phyloP scores from a whole-genome alignment of 768 basidiomycete species.

The Leccinum subtestaceum region DNA sequence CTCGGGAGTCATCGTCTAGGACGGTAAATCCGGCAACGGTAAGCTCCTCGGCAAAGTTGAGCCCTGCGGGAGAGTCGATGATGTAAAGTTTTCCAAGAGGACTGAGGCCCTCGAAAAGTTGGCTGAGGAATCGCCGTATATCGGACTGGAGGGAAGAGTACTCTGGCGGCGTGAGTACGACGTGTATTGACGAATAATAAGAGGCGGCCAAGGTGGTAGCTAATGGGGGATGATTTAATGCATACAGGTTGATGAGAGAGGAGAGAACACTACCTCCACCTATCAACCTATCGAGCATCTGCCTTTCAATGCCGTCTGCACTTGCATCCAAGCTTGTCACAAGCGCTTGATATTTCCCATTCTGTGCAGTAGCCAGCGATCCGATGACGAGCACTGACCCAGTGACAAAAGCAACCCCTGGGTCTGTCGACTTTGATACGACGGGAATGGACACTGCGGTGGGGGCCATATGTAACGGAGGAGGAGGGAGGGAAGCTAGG shows the following conservation, averaged over 20 bases:
- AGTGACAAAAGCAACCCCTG: slow-evolving; percentile 28
- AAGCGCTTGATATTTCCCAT: slow-evolving; percentile 75
- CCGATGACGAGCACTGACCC: slow-evolving; percentile 71
- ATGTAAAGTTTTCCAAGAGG: slow-evolving; percentile 72
- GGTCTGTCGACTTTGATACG: slow-evolving; percentile 19
- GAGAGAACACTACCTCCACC: slow-evolving; percentile 58
- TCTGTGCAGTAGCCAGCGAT: slow-evolving; percentile 71
- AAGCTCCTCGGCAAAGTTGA: slow-evolving; percentile 55
- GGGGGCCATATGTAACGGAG: slow-evolving; percentile 50
- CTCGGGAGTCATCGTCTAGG: slow-evolving; percentile 43
- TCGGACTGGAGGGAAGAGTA: slow-evolving; percentile 56
- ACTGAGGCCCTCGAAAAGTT: slow-evolving; percentile 56
- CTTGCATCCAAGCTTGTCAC: slow-evolving; percentile 51
- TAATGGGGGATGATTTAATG: slow-evolving; percentile 26
- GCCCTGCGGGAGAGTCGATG: slow-evolving; percentile 46
- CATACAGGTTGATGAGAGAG: not conserved
- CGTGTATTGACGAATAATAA: slow-evolving; percentile 62
- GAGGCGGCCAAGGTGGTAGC: slow-evolving; percentile 56
- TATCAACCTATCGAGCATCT: slow-evolving; percentile 79
- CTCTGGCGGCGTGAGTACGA: slow-evolving; percentile 62
- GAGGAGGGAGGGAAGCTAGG: not conserved
- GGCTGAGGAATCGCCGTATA: slow-evolving; percentile 53
- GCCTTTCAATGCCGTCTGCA: slow-evolving; percentile 59
- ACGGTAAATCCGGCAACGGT: slow-evolving; percentile 64
- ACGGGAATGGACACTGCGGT: slow-evolving; percentile 34